Conservation (phyloP, 495 filamentous ascomycete species). For the Penicillium silybi region DNA sequence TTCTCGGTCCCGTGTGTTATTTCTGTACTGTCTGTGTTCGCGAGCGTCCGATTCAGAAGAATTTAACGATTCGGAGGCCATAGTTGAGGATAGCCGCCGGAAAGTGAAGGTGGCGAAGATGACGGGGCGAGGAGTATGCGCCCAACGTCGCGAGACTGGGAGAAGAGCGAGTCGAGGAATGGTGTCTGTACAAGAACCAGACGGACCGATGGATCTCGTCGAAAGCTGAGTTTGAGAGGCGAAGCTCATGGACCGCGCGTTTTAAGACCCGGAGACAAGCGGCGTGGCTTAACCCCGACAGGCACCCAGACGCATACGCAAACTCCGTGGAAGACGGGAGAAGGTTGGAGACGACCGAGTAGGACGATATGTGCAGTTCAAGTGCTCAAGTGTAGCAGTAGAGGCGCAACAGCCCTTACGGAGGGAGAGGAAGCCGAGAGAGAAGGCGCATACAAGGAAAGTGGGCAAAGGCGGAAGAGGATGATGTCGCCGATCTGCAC, state of each 20-base stretch:
- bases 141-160: conserved; percentile 20
- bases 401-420: neutral
- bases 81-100: conserved; percentile 25
- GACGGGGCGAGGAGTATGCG: conserved; percentile 13
- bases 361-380: neutral
- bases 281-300: conserved; percentile 27
- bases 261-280: conserved; percentile 22
- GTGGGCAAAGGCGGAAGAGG: conserved; percentile 12
- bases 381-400: neutral
- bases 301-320: conserved; percentile 10
- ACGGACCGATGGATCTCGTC: conserved; percentile 7
- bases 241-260: conserved; percentile 12
- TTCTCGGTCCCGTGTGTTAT: conserved; percentile 29
- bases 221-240: conserved; percentile 6
- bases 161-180: conserved; percentile 2
- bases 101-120: conserved; percentile 16
- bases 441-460: conserved; percentile 1
- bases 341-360: neutral
- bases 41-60: conserved; percentile 27
- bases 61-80: conserved; percentile 41
- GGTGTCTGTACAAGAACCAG: conserved; percentile 2
- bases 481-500: conserved; percentile 19
- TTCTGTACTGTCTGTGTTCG: conserved; percentile 41
- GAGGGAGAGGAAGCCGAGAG: neutral
- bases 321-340: conserved; percentile 1